Evolutionary conservation across 1,284 basidiomycete species (phyloP).

Genomic region (Ustilago vetiveriae): DNA sequence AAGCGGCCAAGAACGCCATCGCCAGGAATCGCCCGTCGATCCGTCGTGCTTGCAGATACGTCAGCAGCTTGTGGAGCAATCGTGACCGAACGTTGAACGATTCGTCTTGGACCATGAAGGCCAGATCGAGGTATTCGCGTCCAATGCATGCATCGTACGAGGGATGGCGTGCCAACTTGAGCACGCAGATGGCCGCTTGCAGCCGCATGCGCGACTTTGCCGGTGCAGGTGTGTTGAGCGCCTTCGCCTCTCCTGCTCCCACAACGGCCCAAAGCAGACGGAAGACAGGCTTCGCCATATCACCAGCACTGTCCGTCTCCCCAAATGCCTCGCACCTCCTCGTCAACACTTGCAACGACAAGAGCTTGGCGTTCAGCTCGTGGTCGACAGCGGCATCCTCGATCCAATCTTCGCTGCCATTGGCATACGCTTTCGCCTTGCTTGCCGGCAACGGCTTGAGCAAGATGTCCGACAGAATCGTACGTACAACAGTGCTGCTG

Average conservation of each 20-base stretch:
- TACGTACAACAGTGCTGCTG: conserved; percentile 80
- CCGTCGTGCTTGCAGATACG: conserved; percentile 74
- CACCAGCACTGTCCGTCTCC: conserved; percentile 34
- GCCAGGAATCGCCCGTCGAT: conserved; percentile 80
- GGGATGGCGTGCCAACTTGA: conserved; percentile 79
- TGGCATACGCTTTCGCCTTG: conserved; percentile 25
- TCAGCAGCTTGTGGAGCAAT: conserved; percentile 80
- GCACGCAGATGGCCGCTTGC: conserved; percentile 80
- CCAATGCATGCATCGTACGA: conserved; percentile 74
- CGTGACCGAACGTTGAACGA: conserved; percentile 83
- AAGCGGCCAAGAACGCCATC: conserved; percentile 85
- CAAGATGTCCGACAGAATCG: conserved; percentile 71
- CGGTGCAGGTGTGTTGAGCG: conserved; percentile 44
- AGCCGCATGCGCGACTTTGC: conserved; percentile 73
- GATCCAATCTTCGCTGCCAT: conserved; percentile 49
- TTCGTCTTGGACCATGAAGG: conserved; percentile 82
- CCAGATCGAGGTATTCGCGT: conserved; percentile 76
- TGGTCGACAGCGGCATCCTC: conserved; percentile 43
- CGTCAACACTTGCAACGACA: conserved; percentile 52
- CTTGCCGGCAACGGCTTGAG: conserved; percentile 43
- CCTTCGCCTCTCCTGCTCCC: conserved; percentile 45
- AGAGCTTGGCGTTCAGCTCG: conserved; percentile 43
- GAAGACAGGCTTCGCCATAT: conserved; percentile 54
- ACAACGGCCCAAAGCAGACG: conserved; percentile 53
- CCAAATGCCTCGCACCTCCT: conserved; percentile 49